Percentiles rank a stretch among this genome's conserved stretches.
Conservation (phyloP, 768 basidiomycete species). For the Tephrocybe sp. region DNA sequence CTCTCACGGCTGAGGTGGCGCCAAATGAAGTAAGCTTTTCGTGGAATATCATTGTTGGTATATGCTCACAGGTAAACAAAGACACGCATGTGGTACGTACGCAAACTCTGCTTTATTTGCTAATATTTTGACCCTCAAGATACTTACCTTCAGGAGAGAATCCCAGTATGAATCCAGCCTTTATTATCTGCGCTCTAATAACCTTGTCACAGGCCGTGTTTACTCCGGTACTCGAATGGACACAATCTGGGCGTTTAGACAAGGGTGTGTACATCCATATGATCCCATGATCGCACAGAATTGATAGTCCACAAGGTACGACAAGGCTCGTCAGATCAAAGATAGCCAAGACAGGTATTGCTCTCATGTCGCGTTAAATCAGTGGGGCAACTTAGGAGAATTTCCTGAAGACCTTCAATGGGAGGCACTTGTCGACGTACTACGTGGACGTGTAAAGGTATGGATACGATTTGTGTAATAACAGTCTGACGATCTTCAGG, state of each 20-base stretch:
- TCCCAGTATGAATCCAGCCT: conserved; percentile 35
- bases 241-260: conserved; percentile 64
- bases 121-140: neutral
- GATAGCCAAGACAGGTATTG: conserved; percentile 70
- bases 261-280: conserved; percentile 41
- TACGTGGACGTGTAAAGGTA: conserved; percentile 76
- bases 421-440: conserved; percentile 76
- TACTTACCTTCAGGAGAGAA: conserved; percentile 53
- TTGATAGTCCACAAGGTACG: conserved; percentile 41
- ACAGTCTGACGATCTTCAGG: conserved; percentile 25
- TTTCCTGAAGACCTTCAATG: conserved; percentile 74
- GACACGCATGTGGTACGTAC: conserved; percentile 55
- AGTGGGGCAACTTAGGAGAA: conserved; percentile 47
- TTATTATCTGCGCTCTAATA: conserved; percentile 9
- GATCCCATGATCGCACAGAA: neutral
- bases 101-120: neutral
- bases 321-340: conserved; percentile 63
- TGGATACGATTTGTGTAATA: neutral
- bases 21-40: conserved; percentile 64
- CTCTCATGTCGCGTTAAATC: conserved; percentile 38
- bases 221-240: conserved; percentile 61
- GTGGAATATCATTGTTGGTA: neutral
- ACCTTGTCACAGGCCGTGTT: conserved; percentile 25
- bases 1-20: conserved; percentile 58
- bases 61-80: conserved; percentile 17